A percentile compares a stretch with the other conserved stretches of the same genome.
These are phyloP conservation scores for Lecanicillium sp. DNA, from an alignment of 2,329 filamentous ascomycete genomes.

Conservation along the genomic window DNA sequence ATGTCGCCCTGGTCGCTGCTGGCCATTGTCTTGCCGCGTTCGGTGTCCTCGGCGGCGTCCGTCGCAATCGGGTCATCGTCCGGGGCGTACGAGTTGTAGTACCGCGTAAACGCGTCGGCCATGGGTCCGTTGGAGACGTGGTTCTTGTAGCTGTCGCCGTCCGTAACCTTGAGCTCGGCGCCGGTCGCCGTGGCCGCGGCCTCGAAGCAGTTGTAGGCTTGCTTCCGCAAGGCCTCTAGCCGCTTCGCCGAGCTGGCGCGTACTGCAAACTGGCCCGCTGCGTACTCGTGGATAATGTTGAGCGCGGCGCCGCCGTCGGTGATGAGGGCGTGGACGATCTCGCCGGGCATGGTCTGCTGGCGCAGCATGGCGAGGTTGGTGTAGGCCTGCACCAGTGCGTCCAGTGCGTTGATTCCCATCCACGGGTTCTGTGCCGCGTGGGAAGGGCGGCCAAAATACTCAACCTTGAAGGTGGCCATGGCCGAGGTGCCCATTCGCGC, in stretches of 20 bases:
- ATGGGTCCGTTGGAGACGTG: conserved; percentile 49
- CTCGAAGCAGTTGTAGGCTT: conserved; percentile 35
- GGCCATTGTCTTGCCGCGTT: conserved; percentile 39
- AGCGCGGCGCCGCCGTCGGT: conserved; percentile 44
- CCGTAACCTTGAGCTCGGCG: conserved; percentile 36
- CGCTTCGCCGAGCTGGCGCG: conserved; percentile 37
- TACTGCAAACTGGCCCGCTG: conserved; percentile 39
- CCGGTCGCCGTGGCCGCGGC: conserved; percentile 37
- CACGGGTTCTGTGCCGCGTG: conserved; percentile 51
- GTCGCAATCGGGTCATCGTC: conserved; percentile 22
- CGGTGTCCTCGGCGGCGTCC: conserved; percentile 35
- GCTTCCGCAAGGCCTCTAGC: conserved; percentile 32
- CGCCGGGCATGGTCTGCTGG: conserved; percentile 48
- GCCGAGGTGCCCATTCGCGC: conserved; percentile 47
- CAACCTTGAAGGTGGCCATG: conserved; percentile 42
- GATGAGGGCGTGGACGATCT: conserved; percentile 45
- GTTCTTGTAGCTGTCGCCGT: conserved; percentile 42
- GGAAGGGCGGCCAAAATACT: conserved; percentile 48
- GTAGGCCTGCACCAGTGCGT: conserved; percentile 46
- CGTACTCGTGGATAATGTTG: conserved; percentile 49
- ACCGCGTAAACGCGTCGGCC: conserved; percentile 37
- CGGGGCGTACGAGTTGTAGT: conserved; percentile 35
- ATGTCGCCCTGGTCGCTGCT: conserved; percentile 56
- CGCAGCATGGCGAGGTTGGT: conserved; percentile 43
- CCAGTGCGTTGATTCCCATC: conserved; percentile 53